Conservation (phyloP, 371 early-diverging fungal species). For the Actinomortierella wolfii region DNA sequence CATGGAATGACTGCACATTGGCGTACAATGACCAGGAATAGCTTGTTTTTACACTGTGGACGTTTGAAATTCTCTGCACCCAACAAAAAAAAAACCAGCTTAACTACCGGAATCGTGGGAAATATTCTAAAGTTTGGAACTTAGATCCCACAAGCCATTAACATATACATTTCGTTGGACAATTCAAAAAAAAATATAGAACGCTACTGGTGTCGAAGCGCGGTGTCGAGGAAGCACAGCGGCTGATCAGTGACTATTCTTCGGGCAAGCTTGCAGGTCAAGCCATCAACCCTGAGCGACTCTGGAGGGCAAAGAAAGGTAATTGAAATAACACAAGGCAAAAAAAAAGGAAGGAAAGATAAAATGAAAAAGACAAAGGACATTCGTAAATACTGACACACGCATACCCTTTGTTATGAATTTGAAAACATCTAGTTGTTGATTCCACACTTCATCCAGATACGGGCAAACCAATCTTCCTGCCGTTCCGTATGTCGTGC, state of each 20-base stretch:
- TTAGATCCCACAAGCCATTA: too few species aligned
- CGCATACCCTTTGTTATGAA: neutral
- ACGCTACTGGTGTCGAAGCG: constrained; percentile 66
- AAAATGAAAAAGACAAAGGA: neutral
- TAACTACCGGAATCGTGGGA: too few species aligned
- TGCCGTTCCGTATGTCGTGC: constrained; percentile 85
- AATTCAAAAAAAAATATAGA: constrained; percentile 25
- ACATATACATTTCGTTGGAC: neutral
- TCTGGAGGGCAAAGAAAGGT: constrained; percentile 82
- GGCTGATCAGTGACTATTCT: constrained; percentile 62
- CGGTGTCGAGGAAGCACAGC: constrained; percentile 63
- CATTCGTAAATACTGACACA: neutral
- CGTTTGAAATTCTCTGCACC: too few species aligned
- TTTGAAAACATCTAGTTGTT: constrained; percentile 51
- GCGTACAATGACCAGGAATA: too few species aligned
- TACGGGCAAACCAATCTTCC: constrained; percentile 76
- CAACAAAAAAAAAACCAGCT: too few species aligned
- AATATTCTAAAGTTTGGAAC: too few species aligned
- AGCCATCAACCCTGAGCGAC: constrained; percentile 49
- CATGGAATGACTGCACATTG: too few species aligned
- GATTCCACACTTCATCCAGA: constrained; percentile 85
- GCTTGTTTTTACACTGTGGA: too few species aligned
- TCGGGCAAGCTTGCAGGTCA: constrained; percentile 42
- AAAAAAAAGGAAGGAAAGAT: neutral
- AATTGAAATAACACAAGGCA: constrained; percentile 7